Evolutionary conservation across 345 rosid species (phyloP), one percentile per base, ranked within the genome.

Genomic region (Salix dunnii): DNA sequence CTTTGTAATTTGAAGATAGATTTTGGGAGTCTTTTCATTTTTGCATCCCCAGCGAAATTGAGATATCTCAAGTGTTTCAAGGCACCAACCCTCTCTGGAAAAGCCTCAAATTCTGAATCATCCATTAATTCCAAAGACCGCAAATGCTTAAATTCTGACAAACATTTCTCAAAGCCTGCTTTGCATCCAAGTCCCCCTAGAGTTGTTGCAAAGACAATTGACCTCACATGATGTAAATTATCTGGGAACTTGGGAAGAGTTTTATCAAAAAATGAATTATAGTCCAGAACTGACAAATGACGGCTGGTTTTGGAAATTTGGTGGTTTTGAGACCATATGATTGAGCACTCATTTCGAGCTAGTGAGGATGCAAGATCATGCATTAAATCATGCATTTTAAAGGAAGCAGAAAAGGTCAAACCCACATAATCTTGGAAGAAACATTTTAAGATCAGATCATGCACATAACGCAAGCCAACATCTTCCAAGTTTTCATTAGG

Each of bases 361-460:
- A 85, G 74, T 3, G 58, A 55, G n/a, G 33, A 3, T 30, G 83
- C 82, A 30, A 86, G 75, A 14, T 86, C 84, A 14, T 78, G 81
- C 14, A 84, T 75, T 31, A 84, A 73, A 74, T 82, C 84, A 27
- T 84, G 87, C 86, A 84, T 82, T 30, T 35, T 25, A 67, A 74
- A 71, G 2, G 0, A 0, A 25, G 25, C 5, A 3, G 10, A 17
- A 1, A 25, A 8, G 12, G n/a, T 13, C 13, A 0, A 13, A 2
- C 58, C 68, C 0, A 33, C 28, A 6, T 68, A 61, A 69, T 79
- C 84, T 49, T 77, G 79, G 49, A 84, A 79, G 72, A 86, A 84
- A 3, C 82, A 86, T 53, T 83, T 79, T 1, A 76, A 70, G 0
- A 48, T 48, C 51, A 48, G 17, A 20, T 48, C 51, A 33, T 33